A percentile compares a stretch with the other conserved stretches of the same genome.
These are phyloP conservation scores for Podaxis mareebaensis DNA, from an alignment of 768 basidiomycete species.

Conservation along the genomic window DNA sequence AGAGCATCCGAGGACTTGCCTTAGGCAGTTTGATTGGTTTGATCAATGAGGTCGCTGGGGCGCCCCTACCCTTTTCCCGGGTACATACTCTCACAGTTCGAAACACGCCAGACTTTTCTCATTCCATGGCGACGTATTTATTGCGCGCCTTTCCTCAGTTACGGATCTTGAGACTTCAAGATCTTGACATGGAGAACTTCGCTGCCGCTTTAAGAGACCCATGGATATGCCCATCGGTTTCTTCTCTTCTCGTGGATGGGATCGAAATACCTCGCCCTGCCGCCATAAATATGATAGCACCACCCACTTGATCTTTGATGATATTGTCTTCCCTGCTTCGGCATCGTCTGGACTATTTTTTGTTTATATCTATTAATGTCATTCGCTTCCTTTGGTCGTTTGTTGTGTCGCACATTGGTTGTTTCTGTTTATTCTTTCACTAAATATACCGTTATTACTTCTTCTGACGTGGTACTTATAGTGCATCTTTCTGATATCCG, in stretches of 20 bases:
- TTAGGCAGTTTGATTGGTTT: neutral
- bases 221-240: conserved; percentile 1
- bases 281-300: neutral
- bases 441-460: neutral
- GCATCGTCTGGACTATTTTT: neutral
- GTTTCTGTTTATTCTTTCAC: neutral
- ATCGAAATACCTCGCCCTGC: conserved; percentile 4
- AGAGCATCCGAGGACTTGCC: neutral
- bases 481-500: neutral
- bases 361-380: neutral
- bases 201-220: conserved; percentile 8
- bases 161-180: neutral
- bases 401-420: neutral
- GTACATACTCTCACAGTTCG: conserved; percentile 6
- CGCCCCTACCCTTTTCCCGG: neutral
- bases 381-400: neutral
- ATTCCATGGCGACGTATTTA: neutral
- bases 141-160: conserved; percentile 2
- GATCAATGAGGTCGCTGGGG: neutral
- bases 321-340: neutral
- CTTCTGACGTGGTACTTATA: neutral
- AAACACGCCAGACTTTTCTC: neutral
- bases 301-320: neutral
- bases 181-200: neutral
- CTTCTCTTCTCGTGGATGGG: neutral